These are phyloP conservation scores for Tylopilus intermedius DNA, from an alignment of 768 basidiomycete species.

Conservation along the genomic window DNA sequence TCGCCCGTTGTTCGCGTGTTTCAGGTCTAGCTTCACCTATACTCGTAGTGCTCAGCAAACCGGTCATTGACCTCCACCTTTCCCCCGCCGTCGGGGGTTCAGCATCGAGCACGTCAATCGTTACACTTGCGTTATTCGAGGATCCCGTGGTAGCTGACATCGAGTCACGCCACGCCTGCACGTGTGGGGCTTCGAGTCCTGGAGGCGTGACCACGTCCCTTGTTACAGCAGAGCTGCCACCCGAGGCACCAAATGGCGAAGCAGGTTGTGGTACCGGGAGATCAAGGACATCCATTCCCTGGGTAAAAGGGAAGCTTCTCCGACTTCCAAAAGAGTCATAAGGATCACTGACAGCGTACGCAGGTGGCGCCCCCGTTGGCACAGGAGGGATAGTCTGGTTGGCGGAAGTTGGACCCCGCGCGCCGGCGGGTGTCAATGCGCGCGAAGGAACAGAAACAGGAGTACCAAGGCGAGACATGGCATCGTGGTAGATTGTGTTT, in stretches of 20 bases:
- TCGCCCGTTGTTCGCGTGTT: constrained; percentile 40
- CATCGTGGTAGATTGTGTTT: constrained; percentile 60
- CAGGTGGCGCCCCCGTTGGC: constrained; percentile 27
- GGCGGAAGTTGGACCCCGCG: constrained; percentile 14
- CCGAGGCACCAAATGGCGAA: constrained; percentile 43
- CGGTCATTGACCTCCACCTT: constrained; percentile 54
- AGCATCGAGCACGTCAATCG: constrained; percentile 63
- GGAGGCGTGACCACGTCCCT: constrained; percentile 29
- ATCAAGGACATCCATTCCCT: constrained; percentile 46
- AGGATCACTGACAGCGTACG: constrained; percentile 29
- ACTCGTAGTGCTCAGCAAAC: constrained; percentile 19
- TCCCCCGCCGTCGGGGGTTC: constrained; percentile 59
- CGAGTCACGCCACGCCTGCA: constrained; percentile 34
- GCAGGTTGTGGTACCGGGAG: constrained; percentile 55
- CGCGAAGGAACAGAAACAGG: constrained; percentile 39
- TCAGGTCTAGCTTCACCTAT: constrained; percentile 16
- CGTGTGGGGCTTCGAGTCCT: constrained; percentile 32
- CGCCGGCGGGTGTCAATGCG: constrained; percentile 43
- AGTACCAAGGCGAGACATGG: constrained; percentile 43
- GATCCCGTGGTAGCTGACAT: constrained; percentile 30
- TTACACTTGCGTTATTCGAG: constrained; percentile 30
- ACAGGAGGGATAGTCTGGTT: constrained; percentile 12
- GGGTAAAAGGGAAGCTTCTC: constrained; percentile 24
- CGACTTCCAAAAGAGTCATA: constrained; percentile 26
- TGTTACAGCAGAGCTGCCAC: constrained; percentile 26